Conservation (phyloP, 768 basidiomycete species). For the Kwoniella pini region DNA sequence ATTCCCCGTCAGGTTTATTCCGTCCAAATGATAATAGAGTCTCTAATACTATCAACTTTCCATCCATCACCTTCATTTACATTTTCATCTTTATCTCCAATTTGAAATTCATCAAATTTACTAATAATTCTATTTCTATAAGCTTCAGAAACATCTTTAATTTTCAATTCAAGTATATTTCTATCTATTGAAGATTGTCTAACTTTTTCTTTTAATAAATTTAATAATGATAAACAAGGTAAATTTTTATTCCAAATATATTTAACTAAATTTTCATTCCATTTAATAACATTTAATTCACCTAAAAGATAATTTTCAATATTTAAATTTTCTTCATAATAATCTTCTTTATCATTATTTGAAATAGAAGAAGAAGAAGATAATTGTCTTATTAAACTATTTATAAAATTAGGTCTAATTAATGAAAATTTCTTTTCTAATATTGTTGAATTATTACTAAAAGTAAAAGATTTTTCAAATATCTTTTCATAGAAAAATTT, state of each 20-base stretch:
- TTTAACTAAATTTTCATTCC: slow-evolving; percentile 10
- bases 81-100: not conserved
- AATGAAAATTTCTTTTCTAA: slow-evolving; percentile 19
- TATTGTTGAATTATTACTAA: not conserved
- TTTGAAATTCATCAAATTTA: slow-evolving; percentile 14
- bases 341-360: not conserved
- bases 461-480: slow-evolving; percentile 28
- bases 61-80: slow-evolving; percentile 21
- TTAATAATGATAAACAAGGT: slow-evolving; percentile 25
- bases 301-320: too few species aligned
- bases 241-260: slow-evolving; percentile 23
- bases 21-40: slow-evolving; percentile 23
- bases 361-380: not conserved
- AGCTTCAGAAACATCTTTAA: slow-evolving; percentile 23
- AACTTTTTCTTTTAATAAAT: slow-evolving; percentile 14
- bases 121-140: slow-evolving; percentile 10
- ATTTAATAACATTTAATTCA: not conserved
- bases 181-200: slow-evolving; percentile 4
- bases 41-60: slow-evolving; percentile 32
- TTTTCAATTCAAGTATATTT: slow-evolving; percentile 13
- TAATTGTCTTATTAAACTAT: not conserved
- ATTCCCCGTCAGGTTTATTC: too few species aligned
- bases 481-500: slow-evolving; percentile 28
- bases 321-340: not conserved
- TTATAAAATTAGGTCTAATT: slow-evolving; percentile 19